phyloP scores from a whole-genome alignment of 2,329 filamentous ascomycete genomes.

The Monilinia vaccinii-corymbosi region DNA sequence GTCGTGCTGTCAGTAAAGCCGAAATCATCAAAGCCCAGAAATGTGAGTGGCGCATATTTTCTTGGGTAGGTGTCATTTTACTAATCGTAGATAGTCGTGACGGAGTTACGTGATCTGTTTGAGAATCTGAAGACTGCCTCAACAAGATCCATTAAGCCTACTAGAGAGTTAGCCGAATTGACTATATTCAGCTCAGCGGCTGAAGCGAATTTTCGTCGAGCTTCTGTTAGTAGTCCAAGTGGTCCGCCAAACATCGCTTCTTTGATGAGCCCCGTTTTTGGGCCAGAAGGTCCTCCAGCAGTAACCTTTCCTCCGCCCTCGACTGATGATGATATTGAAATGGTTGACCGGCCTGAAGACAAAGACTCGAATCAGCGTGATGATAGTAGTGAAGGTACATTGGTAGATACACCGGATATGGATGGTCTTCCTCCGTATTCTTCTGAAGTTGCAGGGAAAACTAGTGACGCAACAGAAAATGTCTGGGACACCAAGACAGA shows the following conservation, averaged over 20 bases:
- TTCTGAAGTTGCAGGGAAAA: not conserved
- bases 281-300: constrained; percentile 22
- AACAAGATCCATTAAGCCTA: constrained; percentile 56
- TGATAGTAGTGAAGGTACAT: constrained; percentile 32
- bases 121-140: constrained; percentile 56
- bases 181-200: constrained; percentile 57
- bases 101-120: constrained; percentile 64
- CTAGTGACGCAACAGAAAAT: not conserved
- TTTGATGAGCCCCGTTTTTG: constrained; percentile 21
- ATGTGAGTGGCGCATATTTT: constrained; percentile 47
- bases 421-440: constrained; percentile 17
- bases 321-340: constrained; percentile 27
- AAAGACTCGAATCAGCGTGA: constrained; percentile 23
- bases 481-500: not conserved
- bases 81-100: constrained; percentile 49
- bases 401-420: constrained; percentile 28
- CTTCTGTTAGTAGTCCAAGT: constrained; percentile 34
- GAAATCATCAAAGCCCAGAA: constrained; percentile 56
- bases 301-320: constrained; percentile 11
- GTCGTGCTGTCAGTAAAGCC: constrained; percentile 51
- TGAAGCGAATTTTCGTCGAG: constrained; percentile 41
- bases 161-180: constrained; percentile 68
- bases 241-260: constrained; percentile 23
- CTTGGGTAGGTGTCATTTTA: not conserved
- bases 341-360: constrained; percentile 25